Evolutionary conservation across 345 rosid genomes (phyloP).

Genomic region (Rhodamnia rubescens): DNA sequence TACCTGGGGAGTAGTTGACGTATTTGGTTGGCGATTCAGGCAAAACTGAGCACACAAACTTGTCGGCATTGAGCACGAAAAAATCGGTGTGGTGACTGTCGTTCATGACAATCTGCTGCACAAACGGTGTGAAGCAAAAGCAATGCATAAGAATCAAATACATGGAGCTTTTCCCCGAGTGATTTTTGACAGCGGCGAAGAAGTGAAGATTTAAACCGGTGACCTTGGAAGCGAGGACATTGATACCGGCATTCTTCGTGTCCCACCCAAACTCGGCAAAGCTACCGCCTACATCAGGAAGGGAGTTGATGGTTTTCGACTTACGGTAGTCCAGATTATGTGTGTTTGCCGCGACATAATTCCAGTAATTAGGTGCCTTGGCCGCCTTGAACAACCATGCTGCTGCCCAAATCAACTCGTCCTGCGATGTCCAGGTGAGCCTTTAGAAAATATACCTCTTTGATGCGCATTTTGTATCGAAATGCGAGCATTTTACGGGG

Average conservation of each 20-base stretch:
- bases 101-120: conserved; percentile 9
- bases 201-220: neutral
- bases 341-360: conserved; percentile 16
- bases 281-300: neutral
- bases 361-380: conserved; percentile 29
- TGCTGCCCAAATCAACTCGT: conserved; percentile 87
- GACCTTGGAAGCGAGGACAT: conserved; percentile 63
- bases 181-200: neutral
- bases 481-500: neutral
- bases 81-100: neutral
- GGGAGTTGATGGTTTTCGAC: neutral
- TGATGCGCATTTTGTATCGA: neutral
- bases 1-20: conserved; percentile 40
- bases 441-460: neutral
- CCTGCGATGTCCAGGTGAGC: conserved; percentile 17
- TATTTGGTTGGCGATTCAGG: conserved; percentile 46
- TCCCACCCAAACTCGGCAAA: conserved; percentile 78
- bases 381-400: conserved; percentile 77
- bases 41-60: conserved; percentile 27
- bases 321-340: neutral
- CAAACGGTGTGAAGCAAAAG: neutral
- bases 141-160: neutral
- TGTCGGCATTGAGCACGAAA: conserved; percentile 22
- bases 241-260: conserved; percentile 62
- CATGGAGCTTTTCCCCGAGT: neutral